phyloP scores from a whole-genome alignment of 352 stramenopile genomes.

The Phytophthora sp. region DNA sequence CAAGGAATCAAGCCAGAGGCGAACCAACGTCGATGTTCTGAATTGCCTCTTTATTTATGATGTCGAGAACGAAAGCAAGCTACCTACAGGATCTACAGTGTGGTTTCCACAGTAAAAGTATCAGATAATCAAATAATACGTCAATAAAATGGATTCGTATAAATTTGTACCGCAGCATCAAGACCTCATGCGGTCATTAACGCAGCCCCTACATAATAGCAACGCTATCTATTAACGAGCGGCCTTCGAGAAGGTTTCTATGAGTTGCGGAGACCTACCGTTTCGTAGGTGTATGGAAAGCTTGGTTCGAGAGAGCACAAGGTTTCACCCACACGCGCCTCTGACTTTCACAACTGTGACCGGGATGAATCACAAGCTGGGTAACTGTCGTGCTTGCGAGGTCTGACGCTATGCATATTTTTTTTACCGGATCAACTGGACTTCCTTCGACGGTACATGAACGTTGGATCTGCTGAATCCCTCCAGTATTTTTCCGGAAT shows the following conservation, averaged over 20 bases:
- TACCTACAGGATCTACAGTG: slow-evolving; percentile 17
- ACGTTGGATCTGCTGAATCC: not conserved
- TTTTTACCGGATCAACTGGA: slow-evolving; percentile 14
- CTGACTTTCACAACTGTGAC: not conserved
- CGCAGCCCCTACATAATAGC: no score
- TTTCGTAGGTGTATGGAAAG: slow-evolving; percentile 12
- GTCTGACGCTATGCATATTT: slow-evolving; percentile 16
- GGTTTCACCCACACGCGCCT: not conserved
- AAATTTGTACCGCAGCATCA: no score
- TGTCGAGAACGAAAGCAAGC: slow-evolving; percentile 30
- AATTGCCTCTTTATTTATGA: slow-evolving; percentile 45
- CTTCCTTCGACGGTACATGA: slow-evolving; percentile 4
- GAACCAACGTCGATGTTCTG: slow-evolving; percentile 1
- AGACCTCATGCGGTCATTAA: no score
- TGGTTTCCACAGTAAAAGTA: slow-evolving; percentile 10
- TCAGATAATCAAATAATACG: slow-evolving; percentile 16
- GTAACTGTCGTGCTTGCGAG: slow-evolving; percentile 19
- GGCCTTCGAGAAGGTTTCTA: not conserved
- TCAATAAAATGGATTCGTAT: slow-evolving; percentile 26
- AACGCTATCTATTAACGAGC: slow-evolving; percentile 3
- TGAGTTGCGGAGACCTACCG: slow-evolving; percentile 6
- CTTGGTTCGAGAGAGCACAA: slow-evolving; percentile 5
- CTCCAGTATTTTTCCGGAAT: slow-evolving; percentile 9
- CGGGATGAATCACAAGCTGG: not conserved
- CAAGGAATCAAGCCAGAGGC: not conserved